Conservation (phyloP, 257 asterid genomes). For the Ajuga chamaepitys region DNA sequence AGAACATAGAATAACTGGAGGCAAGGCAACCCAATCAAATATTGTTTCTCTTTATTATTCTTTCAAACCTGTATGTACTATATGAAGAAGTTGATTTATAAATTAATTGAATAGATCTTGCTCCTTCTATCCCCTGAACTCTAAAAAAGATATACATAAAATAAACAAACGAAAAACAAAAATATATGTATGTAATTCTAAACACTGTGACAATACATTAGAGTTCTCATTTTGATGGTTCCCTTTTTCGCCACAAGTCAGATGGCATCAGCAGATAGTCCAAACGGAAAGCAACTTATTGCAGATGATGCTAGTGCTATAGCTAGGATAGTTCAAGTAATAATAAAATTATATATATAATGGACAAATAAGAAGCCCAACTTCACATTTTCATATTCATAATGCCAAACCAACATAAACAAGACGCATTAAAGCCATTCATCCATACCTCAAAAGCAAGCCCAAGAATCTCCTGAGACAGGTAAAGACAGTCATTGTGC, state of each 20-base stretch:
- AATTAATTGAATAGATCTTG: not conserved
- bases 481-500: slow-evolving; percentile 91
- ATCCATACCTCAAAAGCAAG: slow-evolving; percentile 84
- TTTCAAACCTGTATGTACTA: not conserved
- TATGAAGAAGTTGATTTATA: not conserved
- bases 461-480: slow-evolving; percentile 92
- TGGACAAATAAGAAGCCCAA: not conserved
- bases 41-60: not conserved
- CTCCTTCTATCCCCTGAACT: not conserved
- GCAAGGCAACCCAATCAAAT: not conserved
- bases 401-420: not conserved
- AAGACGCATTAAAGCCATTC: slow-evolving; percentile 5
- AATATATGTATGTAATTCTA: not conserved
- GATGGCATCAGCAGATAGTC: not conserved
- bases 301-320: not conserved
- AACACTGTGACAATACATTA: not conserved
- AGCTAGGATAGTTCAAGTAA: not conserved
- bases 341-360: not conserved
- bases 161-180: not conserved
- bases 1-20: not conserved
- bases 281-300: not conserved
- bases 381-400: not conserved
- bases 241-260: not conserved
- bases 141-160: not conserved
- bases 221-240: not conserved